These are phyloP conservation scores for Tylopilus sp. DNA, from an alignment of 1,284 basidiomycete genomes.

Conservation along the genomic window DNA sequence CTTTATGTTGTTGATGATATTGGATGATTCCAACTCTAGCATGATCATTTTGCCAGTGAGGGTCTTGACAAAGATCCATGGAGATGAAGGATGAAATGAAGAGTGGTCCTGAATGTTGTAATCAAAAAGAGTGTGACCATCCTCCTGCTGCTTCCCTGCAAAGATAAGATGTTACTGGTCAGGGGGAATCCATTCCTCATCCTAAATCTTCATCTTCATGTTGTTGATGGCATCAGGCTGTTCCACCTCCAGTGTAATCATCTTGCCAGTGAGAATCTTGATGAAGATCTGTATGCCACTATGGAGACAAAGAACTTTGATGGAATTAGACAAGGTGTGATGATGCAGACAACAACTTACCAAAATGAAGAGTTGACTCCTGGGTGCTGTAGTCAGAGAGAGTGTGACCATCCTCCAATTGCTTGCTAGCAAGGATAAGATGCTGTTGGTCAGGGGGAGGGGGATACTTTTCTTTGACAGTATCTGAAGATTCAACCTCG, in stretches of 20 bases:
- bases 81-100: constrained; percentile 55
- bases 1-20: constrained; percentile 89
- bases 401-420: constrained; percentile 82
- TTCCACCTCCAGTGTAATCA: constrained; percentile 86
- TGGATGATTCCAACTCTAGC: constrained; percentile 84
- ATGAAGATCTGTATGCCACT: constrained; percentile 78
- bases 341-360: constrained; percentile 17
- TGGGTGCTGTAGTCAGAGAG: constrained; percentile 79
- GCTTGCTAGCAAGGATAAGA: constrained; percentile 83
- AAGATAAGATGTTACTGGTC: constrained; percentile 85
- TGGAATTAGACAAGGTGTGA: constrained; percentile 2
- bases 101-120: constrained; percentile 77
- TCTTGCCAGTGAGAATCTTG: constrained; percentile 79
- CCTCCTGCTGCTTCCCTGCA: constrained; percentile 79
- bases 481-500: constrained; percentile 88
- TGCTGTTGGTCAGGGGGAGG: constrained; percentile 82
- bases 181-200: constrained; percentile 83
- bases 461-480: constrained; percentile 85
- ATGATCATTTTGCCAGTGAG: constrained; percentile 87
- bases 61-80: constrained; percentile 67
- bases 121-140: constrained; percentile 73
- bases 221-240: constrained; percentile 90
- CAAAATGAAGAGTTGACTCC: constrained; percentile 68
- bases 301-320: constrained; percentile 59
- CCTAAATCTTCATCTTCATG: constrained; percentile 83